A percentile compares a stretch with the other conserved stretches of the same genome.
Conservation (phyloP, 2,329 filamentous ascomycete genomes). For the Clarireedia hainanense region DNA sequence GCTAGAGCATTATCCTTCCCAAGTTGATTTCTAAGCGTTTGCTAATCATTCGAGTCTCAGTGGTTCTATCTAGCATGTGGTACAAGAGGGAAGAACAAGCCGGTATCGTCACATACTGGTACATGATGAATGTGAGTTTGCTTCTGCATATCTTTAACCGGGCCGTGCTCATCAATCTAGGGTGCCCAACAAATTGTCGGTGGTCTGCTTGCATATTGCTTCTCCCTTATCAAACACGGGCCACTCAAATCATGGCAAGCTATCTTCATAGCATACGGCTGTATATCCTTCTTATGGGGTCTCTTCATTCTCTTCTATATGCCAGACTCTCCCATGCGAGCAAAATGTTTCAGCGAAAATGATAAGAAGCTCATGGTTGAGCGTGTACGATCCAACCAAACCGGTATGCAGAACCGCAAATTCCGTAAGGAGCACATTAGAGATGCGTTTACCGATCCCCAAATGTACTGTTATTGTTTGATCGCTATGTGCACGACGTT, state of each 20-base stretch:
- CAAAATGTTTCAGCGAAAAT: slow-evolving; percentile 33
- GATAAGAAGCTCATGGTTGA: slow-evolving; percentile 42
- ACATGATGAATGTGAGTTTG: slow-evolving; percentile 30
- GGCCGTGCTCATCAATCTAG: slow-evolving; percentile 56
- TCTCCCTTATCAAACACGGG: slow-evolving; percentile 40
- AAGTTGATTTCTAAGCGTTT: background rate
- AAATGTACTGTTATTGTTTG: slow-evolving; percentile 56
- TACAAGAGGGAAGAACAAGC: slow-evolving; percentile 65
- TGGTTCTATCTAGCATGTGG: slow-evolving; percentile 55
- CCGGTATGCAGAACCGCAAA: slow-evolving; percentile 43
- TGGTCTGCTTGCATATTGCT: slow-evolving; percentile 55
- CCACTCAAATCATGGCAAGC: slow-evolving; percentile 55
- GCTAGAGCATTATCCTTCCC: background rate
- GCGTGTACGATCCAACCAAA: slow-evolving; percentile 49
- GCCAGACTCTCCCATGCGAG: slow-evolving; percentile 43
- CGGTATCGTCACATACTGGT: slow-evolving; percentile 48
- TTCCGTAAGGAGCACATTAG: slow-evolving; percentile 43
- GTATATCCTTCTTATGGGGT: slow-evolving; percentile 35
- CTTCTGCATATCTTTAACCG: background rate
- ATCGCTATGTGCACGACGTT: slow-evolving; percentile 66
- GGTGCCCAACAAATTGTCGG: slow-evolving; percentile 59
- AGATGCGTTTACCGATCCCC: slow-evolving; percentile 52
- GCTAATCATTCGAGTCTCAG: background rate
- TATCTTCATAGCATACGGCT: slow-evolving; percentile 40
- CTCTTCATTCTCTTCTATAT: slow-evolving; percentile 37